Conservation (phyloP, 176 grass and related monocot genomes). For the Cocos nucifera region DNA sequence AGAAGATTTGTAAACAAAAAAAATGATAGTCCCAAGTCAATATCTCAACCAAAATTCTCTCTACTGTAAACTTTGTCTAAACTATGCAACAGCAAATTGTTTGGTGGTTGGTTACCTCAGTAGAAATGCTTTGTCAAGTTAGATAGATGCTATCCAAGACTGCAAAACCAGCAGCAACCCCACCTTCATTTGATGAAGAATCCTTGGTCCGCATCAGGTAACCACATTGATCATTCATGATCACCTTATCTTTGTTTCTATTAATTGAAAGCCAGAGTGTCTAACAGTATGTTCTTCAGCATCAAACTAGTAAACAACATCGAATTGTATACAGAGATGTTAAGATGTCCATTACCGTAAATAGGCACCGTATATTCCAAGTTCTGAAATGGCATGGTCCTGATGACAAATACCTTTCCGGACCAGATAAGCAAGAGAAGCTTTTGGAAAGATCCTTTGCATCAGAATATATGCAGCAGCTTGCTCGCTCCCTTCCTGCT, state of each 20-base stretch:
- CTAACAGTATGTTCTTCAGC: slow-evolving; percentile 1
- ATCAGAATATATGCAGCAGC: slow-evolving; percentile 91
- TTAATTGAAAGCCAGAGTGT: neutral
- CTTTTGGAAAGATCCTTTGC: slow-evolving; percentile 84
- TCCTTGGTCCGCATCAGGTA: slow-evolving; percentile 95
- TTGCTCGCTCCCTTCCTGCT: slow-evolving; percentile 46
- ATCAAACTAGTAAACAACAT: slow-evolving; percentile 6
- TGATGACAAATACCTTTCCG: slow-evolving; percentile 56
- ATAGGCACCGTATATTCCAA: slow-evolving; percentile 75
- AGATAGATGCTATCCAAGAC: slow-evolving; percentile 81
- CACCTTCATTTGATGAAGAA: slow-evolving; percentile 93
- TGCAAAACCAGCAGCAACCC: slow-evolving; percentile 87
- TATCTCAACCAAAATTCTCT: no score
- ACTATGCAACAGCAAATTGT: no score
- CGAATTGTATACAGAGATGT: no score
- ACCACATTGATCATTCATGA: slow-evolving; percentile 63
- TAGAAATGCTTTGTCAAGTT: slow-evolving; percentile 35
- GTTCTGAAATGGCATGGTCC: slow-evolving; percentile 80
- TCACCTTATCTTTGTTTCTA: slow-evolving; percentile 79
- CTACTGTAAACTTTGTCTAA: no score
- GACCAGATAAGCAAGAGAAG: slow-evolving; percentile 57
- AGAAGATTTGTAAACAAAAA: no score
- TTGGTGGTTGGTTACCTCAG: no score
- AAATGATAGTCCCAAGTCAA: no score
- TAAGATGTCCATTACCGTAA: slow-evolving; percentile 34